Conservation (phyloP, 495 filamentous ascomycete genomes). For the Lepraria neglecta region DNA sequence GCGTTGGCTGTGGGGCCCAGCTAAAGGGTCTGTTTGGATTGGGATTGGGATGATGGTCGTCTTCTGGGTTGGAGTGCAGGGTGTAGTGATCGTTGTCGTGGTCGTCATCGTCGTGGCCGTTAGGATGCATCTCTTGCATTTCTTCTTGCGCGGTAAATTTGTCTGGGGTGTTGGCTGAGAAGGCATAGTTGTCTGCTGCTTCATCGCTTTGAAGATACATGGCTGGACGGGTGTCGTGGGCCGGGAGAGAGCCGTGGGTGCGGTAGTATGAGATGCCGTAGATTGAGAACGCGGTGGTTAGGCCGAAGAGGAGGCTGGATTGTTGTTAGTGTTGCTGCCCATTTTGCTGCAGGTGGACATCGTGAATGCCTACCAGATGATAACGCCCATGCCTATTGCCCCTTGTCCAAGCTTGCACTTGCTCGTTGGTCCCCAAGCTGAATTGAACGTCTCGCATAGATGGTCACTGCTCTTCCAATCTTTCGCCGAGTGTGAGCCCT, state of each 20-base stretch:
- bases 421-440: slow-evolving; percentile 43
- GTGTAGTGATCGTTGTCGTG: background rate
- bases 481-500: slow-evolving; percentile 35
- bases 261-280: slow-evolving; percentile 75
- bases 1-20: slow-evolving; percentile 8
- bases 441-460: slow-evolving; percentile 44
- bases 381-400: slow-evolving; percentile 68
- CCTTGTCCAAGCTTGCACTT: slow-evolving; percentile 71
- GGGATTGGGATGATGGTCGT: background rate
- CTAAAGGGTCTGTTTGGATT: slow-evolving; percentile 5
- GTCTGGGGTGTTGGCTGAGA: slow-evolving; percentile 45
- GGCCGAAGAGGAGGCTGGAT: slow-evolving; percentile 63
- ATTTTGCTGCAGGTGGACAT: slow-evolving; percentile 4
- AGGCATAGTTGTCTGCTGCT: slow-evolving; percentile 47
- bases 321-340: background rate
- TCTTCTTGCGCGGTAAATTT: slow-evolving; percentile 47
- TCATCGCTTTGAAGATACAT: slow-evolving; percentile 41
- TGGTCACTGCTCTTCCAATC: slow-evolving; percentile 26
- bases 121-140: background rate
- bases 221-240: slow-evolving; percentile 50
- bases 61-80: slow-evolving; percentile 2
- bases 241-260: slow-evolving; percentile 68
- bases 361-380: slow-evolving; percentile 62
- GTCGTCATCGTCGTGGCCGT: background rate
- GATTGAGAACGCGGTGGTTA: slow-evolving; percentile 67